Conservation (phyloP, 2,329 filamentous ascomycete species). For the Leptodontidium sp. region DNA sequence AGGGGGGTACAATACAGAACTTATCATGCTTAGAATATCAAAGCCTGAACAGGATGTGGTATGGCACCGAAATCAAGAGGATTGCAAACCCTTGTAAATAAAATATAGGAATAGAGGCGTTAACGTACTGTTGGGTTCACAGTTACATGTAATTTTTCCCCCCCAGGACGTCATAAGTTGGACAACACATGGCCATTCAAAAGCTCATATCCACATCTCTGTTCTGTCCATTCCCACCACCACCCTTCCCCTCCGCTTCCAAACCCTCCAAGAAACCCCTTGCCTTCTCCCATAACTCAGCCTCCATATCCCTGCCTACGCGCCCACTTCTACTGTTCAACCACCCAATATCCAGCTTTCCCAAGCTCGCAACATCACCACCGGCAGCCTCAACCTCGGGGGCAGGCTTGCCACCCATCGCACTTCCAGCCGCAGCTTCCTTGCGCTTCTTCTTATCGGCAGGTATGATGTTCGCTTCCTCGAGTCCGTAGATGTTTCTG, state of each 20-base stretch:
- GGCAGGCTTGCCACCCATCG: conserved; percentile 25
- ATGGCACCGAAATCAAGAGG: too few species aligned
- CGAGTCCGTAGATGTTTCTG: conserved; percentile 78
- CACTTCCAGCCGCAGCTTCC: conserved; percentile 12
- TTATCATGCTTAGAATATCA: too few species aligned
- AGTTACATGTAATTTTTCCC: too few species aligned
- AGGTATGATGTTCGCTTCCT: conserved; percentile 80
- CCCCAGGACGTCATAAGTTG: background rate
- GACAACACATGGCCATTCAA: background rate
- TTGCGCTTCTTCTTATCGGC: conserved; percentile 43
- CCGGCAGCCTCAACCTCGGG: conserved; percentile 28
- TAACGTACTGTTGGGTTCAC: too few species aligned
- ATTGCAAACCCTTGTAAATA: too few species aligned
- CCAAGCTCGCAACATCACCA: conserved; percentile 55
- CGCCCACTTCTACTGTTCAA: conserved; percentile 86
- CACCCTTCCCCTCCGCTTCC: conserved; percentile 31
- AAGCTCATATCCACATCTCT: conserved; percentile 26
- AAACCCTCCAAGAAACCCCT: conserved; percentile 60
- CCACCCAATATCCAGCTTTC: conserved; percentile 81
- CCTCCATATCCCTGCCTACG: conserved; percentile 84
- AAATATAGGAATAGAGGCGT: too few species aligned
- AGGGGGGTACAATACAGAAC: too few species aligned
- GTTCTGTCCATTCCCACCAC: conserved; percentile 18
- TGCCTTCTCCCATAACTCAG: conserved; percentile 76
- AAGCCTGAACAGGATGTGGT: too few species aligned